Evolutionary conservation across 2,329 filamentous ascomycete genomes (phyloP).

Genomic region (Tolypocladium amazonense): DNA sequence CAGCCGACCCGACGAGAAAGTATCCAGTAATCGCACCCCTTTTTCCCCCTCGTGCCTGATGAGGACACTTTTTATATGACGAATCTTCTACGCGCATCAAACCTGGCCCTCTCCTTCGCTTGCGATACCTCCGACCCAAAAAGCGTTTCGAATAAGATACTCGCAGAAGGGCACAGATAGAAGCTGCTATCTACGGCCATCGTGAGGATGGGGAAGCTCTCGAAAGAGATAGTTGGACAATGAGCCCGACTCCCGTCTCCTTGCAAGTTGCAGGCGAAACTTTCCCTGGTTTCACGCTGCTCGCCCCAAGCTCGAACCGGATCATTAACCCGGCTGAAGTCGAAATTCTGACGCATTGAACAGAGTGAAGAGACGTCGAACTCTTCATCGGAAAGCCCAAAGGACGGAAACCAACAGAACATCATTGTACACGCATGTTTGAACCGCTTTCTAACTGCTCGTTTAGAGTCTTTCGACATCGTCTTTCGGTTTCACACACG

Average conservation of each 20-base stretch:
- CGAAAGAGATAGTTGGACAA: background rate
- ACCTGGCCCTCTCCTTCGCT: background rate
- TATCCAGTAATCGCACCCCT: no score
- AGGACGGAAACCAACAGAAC: background rate
- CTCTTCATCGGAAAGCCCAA: background rate
- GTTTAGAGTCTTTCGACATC: background rate
- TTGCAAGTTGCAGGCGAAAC: no score
- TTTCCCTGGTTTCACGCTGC: no score
- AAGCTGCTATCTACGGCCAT: background rate
- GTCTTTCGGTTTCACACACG: no score
- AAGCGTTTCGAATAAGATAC: background rate
- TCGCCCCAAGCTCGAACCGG: no score
- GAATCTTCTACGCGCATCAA: background rate
- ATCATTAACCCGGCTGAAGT: no score
- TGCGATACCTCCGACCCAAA: background rate
- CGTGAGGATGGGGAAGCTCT: no score
- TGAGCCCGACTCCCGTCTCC: no score
- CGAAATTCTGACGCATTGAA: no score
- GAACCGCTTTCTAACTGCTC: background rate
- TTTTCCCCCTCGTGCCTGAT: no score
- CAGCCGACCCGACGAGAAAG: no score
- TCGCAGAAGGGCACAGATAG: background rate
- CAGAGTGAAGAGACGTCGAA: background rate
- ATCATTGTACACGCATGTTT: background rate
- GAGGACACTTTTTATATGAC: background rate